A percentile compares a stretch with the other conserved stretches of the same genome.
Evolutionary conservation across 176 grass and related monocot genomes (phyloP).

Genomic region (Metroxylon sagu): DNA sequence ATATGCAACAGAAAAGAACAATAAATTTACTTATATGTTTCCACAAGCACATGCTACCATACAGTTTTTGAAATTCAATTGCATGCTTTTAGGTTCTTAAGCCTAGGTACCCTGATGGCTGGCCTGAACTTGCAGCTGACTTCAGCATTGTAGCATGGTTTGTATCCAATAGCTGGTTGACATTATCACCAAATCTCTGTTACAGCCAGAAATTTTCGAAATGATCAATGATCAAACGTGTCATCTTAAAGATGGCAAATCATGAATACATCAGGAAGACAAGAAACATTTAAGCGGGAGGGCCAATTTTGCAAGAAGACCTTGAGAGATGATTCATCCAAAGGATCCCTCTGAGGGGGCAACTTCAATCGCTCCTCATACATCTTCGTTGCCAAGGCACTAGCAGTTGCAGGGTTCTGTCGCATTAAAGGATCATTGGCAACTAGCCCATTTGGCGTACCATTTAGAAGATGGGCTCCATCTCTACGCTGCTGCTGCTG

Average conservation of each 20-base stretch:
- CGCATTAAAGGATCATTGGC: constrained; percentile 23
- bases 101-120: constrained; percentile 39
- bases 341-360: constrained; percentile 72
- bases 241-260: too few species aligned
- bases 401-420: constrained; percentile 30
- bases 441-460: constrained; percentile 31
- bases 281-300: too few species aligned
- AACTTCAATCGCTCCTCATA: constrained; percentile 51
- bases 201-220: constrained; percentile 20
- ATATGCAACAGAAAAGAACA: too few species aligned
- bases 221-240: too few species aligned
- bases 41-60: background rate
- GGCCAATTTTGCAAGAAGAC: constrained; percentile 13
- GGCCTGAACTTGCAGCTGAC: constrained; percentile 33
- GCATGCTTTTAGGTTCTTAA: constrained; percentile 2
- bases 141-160: constrained; percentile 43
- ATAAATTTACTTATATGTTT: too few species aligned
- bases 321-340: constrained; percentile 90
- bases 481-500: constrained; percentile 18
- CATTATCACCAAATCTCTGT: constrained; percentile 41
- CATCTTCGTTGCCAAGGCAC: constrained; percentile 44
- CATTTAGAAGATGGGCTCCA: constrained; percentile 26
- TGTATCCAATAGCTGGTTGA: constrained; percentile 45
- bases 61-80: background rate
- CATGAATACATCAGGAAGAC: too few species aligned